Percentiles rank a stretch among this genome's conserved stretches.
Evolutionary conservation across 768 basidiomycete species (phyloP).

Genomic region (Podaxis mareebaensis): DNA sequence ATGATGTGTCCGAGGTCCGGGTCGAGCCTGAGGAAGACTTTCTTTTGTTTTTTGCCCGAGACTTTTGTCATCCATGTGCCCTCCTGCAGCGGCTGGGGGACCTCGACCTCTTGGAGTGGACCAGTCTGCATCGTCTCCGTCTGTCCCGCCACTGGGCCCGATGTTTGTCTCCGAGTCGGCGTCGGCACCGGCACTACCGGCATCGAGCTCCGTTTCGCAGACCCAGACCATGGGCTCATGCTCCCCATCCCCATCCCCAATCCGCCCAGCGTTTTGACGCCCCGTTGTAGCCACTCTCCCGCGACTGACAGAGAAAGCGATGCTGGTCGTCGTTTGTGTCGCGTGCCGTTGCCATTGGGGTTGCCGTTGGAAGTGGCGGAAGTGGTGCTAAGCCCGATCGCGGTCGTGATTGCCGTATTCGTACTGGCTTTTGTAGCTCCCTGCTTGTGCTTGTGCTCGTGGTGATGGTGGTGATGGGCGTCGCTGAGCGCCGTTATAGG

Average conservation of each 20-base stretch:
- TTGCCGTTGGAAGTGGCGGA: background rate
- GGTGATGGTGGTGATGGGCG: background rate
- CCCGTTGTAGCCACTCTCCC: conserved; percentile 3
- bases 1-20: conserved; percentile 80
- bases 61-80: conserved; percentile 85
- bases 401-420: background rate
- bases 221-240: background rate
- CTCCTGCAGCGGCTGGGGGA: conserved; percentile 57
- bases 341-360: background rate
- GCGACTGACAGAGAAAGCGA: background rate
- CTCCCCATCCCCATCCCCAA: background rate
- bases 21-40: conserved; percentile 68
- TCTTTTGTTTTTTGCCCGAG: conserved; percentile 74
- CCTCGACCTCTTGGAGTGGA: conserved; percentile 31
- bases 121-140: background rate
- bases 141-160: background rate
- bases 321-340: background rate
- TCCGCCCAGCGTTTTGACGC: conserved; percentile 7
- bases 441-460: background rate
- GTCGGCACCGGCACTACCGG: background rate
- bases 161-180: background rate
- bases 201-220: background rate
- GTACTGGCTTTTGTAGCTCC: background rate
- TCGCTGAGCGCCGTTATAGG: background rate
- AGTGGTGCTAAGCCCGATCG: background rate